phyloP scores from a whole-genome alignment of 495 filamentous ascomycete genomes.

The Aspergillus cristatus region DNA sequence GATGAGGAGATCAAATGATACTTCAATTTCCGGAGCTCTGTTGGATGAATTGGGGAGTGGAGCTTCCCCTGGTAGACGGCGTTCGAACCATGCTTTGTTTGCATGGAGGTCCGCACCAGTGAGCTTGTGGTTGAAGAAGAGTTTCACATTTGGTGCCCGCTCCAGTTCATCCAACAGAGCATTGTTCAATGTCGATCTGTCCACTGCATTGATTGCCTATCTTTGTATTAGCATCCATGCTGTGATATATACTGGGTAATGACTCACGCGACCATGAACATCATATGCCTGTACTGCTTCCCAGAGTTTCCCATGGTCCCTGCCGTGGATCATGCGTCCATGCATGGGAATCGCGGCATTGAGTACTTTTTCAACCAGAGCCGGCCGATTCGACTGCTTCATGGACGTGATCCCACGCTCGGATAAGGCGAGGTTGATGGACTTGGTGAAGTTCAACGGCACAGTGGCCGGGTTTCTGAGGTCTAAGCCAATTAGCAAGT shows the following conservation, averaged over 20 bases:
- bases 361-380: constrained; percentile 64
- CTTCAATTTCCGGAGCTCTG: constrained; percentile 52
- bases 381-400: constrained; percentile 49
- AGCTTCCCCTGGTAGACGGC: constrained; percentile 23
- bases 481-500: constrained; percentile 44
- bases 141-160: constrained; percentile 70
- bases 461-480: constrained; percentile 74
- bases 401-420: constrained; percentile 91
- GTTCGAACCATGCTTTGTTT: constrained; percentile 83
- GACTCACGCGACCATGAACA: constrained; percentile 68
- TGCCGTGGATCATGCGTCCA: constrained; percentile 94
- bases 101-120: constrained; percentile 72
- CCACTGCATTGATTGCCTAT: constrained; percentile 53
- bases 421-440: constrained; percentile 92
- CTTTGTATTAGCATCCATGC: too few species aligned
- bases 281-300: constrained; percentile 84
- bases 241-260: constrained; percentile 1
- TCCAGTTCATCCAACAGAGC: constrained; percentile 78
- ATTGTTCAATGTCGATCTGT: constrained; percentile 78
- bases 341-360: constrained; percentile 80
- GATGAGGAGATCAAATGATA: constrained; percentile 83
- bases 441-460: constrained; percentile 92
- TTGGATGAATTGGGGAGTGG: constrained; percentile 23
- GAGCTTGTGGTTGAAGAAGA: constrained; percentile 89
- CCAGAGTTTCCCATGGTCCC: constrained; percentile 54